phyloP scores from a whole-genome alignment of 495 filamentous ascomycete genomes.

The Podospora australis region DNA sequence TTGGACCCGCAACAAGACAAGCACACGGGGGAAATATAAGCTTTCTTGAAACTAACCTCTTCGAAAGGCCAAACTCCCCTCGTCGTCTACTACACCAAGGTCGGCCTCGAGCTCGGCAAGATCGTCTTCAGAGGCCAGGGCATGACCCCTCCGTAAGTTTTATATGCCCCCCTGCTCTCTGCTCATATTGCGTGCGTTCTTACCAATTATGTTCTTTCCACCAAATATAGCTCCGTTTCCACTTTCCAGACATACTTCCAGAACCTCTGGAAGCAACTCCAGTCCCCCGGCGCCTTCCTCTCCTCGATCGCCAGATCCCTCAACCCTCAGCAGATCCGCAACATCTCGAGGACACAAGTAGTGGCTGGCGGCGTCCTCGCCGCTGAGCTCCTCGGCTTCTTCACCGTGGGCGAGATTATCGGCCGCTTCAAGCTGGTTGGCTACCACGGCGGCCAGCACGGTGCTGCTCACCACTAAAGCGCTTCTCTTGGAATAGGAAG shows the following conservation, averaged over 20 bases:
- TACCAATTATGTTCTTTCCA: constrained; percentile 20
- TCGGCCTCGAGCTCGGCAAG: constrained; percentile 79
- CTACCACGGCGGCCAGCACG: constrained; percentile 63
- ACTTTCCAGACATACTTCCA: constrained; percentile 87
- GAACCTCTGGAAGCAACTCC: constrained; percentile 56
- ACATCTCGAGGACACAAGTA: constrained; percentile 61
- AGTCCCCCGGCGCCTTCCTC: constrained; percentile 54
- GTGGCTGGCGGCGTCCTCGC: constrained; percentile 63
- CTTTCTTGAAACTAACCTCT: not conserved
- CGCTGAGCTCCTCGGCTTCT: constrained; percentile 92
- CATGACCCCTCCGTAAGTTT: constrained; percentile 89
- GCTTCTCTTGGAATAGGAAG: too few relatives aligned
- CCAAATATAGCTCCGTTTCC: constrained; percentile 53
- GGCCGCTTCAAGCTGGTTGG: constrained; percentile 89
- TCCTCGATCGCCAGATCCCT: constrained; percentile 30
- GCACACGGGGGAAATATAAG: not conserved
- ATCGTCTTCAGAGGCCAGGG: constrained; percentile 81
- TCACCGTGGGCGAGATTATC: constrained; percentile 95
- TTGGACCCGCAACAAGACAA: too few relatives aligned
- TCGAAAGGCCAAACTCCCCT: constrained; percentile 72
- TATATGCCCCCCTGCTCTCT: not conserved
- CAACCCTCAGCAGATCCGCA: constrained; percentile 59
- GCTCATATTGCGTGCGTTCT: constrained; percentile 3
- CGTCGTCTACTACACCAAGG: constrained; percentile 82
- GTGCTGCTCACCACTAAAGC: constrained; percentile 55